Conservation (phyloP, 2,329 filamentous ascomycete genomes). For the Talaromyces sp. region DNA sequence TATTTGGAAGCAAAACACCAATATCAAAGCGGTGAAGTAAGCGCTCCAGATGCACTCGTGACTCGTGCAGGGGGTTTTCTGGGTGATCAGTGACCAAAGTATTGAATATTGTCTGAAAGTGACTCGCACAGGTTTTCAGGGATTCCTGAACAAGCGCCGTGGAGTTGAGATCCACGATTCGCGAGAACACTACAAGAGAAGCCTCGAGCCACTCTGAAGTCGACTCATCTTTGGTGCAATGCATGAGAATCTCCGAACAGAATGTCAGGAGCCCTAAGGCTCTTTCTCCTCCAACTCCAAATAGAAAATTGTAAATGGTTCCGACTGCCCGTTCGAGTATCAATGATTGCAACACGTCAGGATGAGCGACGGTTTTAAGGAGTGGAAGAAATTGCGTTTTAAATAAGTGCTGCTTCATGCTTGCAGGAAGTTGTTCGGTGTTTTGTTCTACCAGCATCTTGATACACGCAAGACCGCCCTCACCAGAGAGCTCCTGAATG, state of each 20-base stretch:
- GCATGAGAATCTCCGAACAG: neutral
- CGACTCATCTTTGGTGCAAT: slow-evolving; percentile 1
- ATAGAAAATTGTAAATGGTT: slow-evolving; percentile 47
- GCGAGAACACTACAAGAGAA: slow-evolving; percentile 14
- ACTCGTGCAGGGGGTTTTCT: neutral
- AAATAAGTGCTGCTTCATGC: slow-evolving; percentile 22
- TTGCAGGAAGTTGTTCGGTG: slow-evolving; percentile 19
- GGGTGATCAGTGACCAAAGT: slow-evolving; percentile 5
- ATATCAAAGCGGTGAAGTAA: slow-evolving; percentile 23
- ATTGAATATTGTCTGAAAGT: slow-evolving; percentile 15
- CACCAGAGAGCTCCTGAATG: slow-evolving; percentile 28
- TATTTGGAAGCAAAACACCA: slow-evolving; percentile 19
- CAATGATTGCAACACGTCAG: slow-evolving; percentile 41
- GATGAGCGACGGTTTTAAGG: slow-evolving; percentile 41
- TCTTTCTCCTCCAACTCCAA: slow-evolving; percentile 39
- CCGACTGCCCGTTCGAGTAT: slow-evolving; percentile 42
- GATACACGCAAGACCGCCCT: slow-evolving; percentile 30
- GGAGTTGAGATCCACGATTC: slow-evolving; percentile 18
- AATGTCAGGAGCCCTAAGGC: slow-evolving; percentile 36
- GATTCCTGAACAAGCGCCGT: slow-evolving; percentile 17
- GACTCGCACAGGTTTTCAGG: slow-evolving; percentile 9
- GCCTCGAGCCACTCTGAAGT: slow-evolving; percentile 10
- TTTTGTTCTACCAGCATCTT: slow-evolving; percentile 27
- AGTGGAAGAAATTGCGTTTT: slow-evolving; percentile 38
- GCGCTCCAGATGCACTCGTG: slow-evolving; percentile 15